These are phyloP conservation scores for Eucommia ulmoides DNA, from an alignment of 257 asterid genomes.

Conservation along the genomic window DNA sequence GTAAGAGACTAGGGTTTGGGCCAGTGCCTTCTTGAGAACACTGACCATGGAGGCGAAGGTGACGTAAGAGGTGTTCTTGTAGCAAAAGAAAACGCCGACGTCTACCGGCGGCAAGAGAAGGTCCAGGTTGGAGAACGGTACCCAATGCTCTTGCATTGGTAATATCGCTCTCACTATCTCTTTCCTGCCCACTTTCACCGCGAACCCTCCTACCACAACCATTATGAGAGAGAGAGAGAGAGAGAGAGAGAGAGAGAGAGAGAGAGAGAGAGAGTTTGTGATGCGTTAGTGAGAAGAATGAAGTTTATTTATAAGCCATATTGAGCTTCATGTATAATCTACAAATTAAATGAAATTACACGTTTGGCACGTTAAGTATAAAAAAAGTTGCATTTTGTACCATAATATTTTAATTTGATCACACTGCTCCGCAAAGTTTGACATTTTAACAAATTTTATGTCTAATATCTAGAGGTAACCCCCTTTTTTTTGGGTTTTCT, in stretches of 20 bases:
- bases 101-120: slow-evolving; percentile 56
- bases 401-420: no score
- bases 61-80: not conserved
- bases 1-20: slow-evolving; percentile 33
- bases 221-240: slow-evolving; percentile 2
- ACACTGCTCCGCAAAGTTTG: no score
- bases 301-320: not conserved
- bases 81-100: slow-evolving; percentile 53
- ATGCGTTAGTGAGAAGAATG: not conserved
- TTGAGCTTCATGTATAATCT: no score
- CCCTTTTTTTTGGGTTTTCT: no score
- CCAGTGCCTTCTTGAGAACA: slow-evolving; percentile 35
- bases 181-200: slow-evolving; percentile 21
- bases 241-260: not conserved
- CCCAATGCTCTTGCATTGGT: slow-evolving; percentile 48
- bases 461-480: no score
- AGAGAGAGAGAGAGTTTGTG: not conserved
- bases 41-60: slow-evolving; percentile 13
- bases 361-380: no score
- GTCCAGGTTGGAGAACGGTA: slow-evolving; percentile 73
- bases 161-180: slow-evolving; percentile 48
- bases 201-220: slow-evolving; percentile 11
- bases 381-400: no score
- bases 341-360: no score
- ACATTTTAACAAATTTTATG: no score